Conservation (phyloP, 1,139 yeast species). For the Pneumocystis oryctolagi region DNA sequence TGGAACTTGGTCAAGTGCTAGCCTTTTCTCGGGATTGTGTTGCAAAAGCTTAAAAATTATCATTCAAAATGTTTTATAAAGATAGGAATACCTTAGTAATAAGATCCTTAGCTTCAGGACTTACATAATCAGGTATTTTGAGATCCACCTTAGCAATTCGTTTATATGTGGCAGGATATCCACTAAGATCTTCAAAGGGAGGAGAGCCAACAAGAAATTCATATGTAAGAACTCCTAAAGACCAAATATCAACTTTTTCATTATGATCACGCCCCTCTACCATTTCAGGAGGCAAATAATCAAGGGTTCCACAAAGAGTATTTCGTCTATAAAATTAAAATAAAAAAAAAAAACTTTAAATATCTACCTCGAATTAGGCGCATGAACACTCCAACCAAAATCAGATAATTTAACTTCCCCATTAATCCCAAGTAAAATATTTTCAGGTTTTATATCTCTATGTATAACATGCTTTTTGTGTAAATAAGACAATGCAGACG, state of each 20-base stretch:
- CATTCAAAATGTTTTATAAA: constrained; percentile 2
- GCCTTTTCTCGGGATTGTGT: constrained; percentile 54
- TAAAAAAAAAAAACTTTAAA: neutral
- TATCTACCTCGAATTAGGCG: constrained; percentile 29
- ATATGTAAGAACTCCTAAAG: constrained; percentile 72
- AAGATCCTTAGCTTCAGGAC: constrained; percentile 63
- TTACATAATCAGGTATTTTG: constrained; percentile 52
- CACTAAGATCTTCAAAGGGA: constrained; percentile 63
- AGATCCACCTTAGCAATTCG: constrained; percentile 67
- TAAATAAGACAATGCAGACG: constrained; percentile 59
- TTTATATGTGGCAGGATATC: constrained; percentile 57
- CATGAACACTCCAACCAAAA: constrained; percentile 89
- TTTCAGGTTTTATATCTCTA: constrained; percentile 87
- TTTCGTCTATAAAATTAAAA: constrained; percentile 31
- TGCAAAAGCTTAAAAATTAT: constrained; percentile 31
- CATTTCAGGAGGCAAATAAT: constrained; percentile 92
- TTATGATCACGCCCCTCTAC: constrained; percentile 74
- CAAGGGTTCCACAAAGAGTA: constrained; percentile 90
- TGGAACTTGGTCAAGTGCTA: constrained; percentile 44
- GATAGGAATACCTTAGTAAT: constrained; percentile 30
- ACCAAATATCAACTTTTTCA: constrained; percentile 76
- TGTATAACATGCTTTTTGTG: constrained; percentile 73
- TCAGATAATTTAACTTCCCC: constrained; percentile 72
- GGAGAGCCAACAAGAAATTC: constrained; percentile 83
- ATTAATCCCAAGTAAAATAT: constrained; percentile 58